Conservation (phyloP, 2,329 filamentous ascomycete genomes). For the Huntiella bhutanensis region DNA sequence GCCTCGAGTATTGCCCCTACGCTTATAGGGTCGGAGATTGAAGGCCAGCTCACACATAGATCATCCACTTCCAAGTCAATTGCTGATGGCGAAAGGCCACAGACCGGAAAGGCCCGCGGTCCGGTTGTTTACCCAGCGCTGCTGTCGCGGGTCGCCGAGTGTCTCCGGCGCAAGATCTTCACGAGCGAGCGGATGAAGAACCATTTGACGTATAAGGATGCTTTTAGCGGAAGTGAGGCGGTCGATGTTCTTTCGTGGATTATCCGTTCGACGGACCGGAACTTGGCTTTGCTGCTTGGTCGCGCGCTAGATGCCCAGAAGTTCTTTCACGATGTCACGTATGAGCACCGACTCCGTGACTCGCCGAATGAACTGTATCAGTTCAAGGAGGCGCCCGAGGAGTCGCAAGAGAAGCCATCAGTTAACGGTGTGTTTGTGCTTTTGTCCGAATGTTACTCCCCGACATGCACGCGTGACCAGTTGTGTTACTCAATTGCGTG, state of each 20-base stretch:
- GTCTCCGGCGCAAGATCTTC: slow-evolving; percentile 75
- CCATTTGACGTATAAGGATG: slow-evolving; percentile 89
- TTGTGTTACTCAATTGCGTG: slow-evolving; percentile 97
- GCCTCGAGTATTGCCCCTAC: slow-evolving; percentile 64
- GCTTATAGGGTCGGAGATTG: slow-evolving; percentile 41
- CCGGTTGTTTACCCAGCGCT: slow-evolving; percentile 88
- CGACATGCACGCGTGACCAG: slow-evolving; percentile 86
- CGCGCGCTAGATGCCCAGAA: slow-evolving; percentile 91
- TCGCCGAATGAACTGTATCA: slow-evolving; percentile 93
- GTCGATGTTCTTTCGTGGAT: slow-evolving; percentile 93
- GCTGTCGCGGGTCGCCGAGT: slow-evolving; percentile 80
- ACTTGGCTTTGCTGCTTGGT: slow-evolving; percentile 76
- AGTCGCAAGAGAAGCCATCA: slow-evolving; percentile 46
- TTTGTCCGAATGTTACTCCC: slow-evolving; percentile 92
- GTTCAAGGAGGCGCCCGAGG: slow-evolving; percentile 72
- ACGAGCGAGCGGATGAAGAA: slow-evolving; percentile 87
- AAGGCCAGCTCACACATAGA: slow-evolving; percentile 34
- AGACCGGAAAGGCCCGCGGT: slow-evolving; percentile 44
- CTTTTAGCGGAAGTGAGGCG: slow-evolving; percentile 87
- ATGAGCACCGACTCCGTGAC: slow-evolving; percentile 86
- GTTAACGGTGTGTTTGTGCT: slow-evolving; percentile 96
- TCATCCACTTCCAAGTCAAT: slow-evolving; percentile 39
- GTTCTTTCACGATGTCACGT: slow-evolving; percentile 98
- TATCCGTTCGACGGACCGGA: slow-evolving; percentile 90
- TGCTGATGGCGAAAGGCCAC: slow-evolving; percentile 33